Percentiles rank a stretch among this genome's conserved stretches.
Evolutionary conservation across 306 rosid genomes (phyloP).

Genomic region (Cicer yamashitae): DNA sequence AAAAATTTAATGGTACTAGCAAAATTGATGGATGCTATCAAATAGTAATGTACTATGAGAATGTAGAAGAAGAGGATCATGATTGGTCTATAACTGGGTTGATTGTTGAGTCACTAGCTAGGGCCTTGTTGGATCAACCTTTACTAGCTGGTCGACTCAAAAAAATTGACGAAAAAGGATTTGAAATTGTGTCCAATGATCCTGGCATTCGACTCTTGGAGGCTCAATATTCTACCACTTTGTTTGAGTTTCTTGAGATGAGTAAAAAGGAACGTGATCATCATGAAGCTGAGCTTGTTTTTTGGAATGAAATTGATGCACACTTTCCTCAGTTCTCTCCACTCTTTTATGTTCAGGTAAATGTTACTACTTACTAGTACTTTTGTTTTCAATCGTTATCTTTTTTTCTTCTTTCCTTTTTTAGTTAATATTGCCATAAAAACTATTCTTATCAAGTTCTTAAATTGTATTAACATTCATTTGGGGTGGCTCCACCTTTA

Average conservation of each 20-base stretch:
- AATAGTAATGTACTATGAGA: constrained; percentile 52
- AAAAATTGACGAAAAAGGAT: not conserved
- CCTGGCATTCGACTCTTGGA: constrained; percentile 62
- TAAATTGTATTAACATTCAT: too few relatives aligned
- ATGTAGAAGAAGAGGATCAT: constrained; percentile 1
- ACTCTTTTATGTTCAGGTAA: constrained; percentile 66
- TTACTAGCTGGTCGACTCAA: constrained; percentile 60
- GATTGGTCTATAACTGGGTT: constrained; percentile 63
- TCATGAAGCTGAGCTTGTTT: constrained; percentile 63
- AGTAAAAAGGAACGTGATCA: constrained; percentile 4
- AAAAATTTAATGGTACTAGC: not conserved
- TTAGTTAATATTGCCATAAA: too few relatives aligned
- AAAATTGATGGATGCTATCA: constrained; percentile 51
- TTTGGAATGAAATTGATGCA: constrained; percentile 61
- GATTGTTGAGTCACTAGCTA: constrained; percentile 61
- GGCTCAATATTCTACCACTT: constrained; percentile 18
- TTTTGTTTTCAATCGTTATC: too few relatives aligned
- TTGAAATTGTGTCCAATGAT: constrained; percentile 59
- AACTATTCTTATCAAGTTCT: too few relatives aligned
- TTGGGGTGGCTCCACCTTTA: too few relatives aligned
- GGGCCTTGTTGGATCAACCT: constrained; percentile 52
- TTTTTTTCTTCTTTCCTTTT: not conserved
- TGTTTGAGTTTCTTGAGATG: constrained; percentile 51
- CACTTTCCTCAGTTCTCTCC: constrained; percentile 60
- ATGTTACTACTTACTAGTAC: not conserved